Base-by-base conservation (phyloP, 1,284 basidiomycete genomes). In the Cronartium ribicola region DNA sequence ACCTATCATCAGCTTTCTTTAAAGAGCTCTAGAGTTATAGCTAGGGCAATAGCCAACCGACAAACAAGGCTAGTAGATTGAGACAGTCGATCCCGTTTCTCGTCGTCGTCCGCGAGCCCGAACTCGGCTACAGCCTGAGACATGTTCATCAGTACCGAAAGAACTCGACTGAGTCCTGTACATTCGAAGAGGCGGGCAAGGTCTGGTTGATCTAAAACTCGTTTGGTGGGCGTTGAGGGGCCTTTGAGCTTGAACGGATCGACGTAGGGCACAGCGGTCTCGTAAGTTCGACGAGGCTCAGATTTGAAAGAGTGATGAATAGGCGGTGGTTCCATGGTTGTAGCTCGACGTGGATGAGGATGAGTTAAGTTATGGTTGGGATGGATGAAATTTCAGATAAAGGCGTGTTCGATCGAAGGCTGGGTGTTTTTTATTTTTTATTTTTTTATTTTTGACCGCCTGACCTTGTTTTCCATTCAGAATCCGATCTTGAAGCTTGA, bases 41-140 rank as follows among this genome's bases (percentile, higher is more conserved):
- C 29, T 29, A 29, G 29, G 2, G 29, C 2, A 29, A 29, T 29
- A 29, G 29, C 29, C 29, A 29, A 39, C 37, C n/a, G 40, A 64
- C 40, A 20, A 64, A 40, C 62, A 64, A 43, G 62, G 43, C 59
- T 61, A 29, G 37, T 36, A 7, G 59, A 61, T n/a, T 61, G 20
- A 61, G 37, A 36, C 37, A 61, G 29, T 29, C 14, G 59, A 61
- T 14, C 37, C 22, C 20, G 20, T 61, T 61, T 29, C 14, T 39
- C 37, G 6, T 29, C 20, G 29, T 22, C 37, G 6, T 61, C 59
- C 13, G 37, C 6, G 13, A 43, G 14, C 2, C 62, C 62, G 36
- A 64, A 39, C 43, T 64, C 17, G 7, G 62, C 39, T 10, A 39
- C 17, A 64, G 20, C 22, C 14, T 64, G 11, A 14, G 37, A 39